Evolutionary conservation across 495 filamentous ascomycete species (phyloP), one percentile per base, ranked within the genome.

Genomic region (Chaetomium tenue): DNA sequence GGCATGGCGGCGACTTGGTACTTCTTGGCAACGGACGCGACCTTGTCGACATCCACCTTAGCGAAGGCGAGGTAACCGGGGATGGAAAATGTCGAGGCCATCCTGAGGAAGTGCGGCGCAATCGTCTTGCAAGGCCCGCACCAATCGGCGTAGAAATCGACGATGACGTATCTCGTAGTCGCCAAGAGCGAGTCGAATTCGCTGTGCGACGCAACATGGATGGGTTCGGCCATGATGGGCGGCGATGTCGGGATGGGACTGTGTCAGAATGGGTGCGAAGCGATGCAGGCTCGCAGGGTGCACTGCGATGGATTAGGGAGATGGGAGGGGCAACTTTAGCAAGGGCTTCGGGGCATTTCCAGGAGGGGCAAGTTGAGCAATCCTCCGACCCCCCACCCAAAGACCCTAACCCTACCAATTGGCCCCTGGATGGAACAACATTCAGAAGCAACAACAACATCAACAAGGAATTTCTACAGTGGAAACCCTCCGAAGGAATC

Each of bases 51-150:
- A 75, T 88, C 75, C 68, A 86, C 78, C 72, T 88, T 87, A 48
- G 78, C 81, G 69, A 88, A 88, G 57, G 78, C 81, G 33, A 87
- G 76, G 60, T 75, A 76, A 18, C 76, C 73, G 3, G 81, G 77
- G 42, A 75, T 75, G n/a, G 75, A 72, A 69, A 82, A 79, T 25
- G 75, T 71, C 53, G 69, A 59, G 2, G 86, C 85, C 22, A 88
- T 80, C 58, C 77, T 66, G 46, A 75, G 74, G 78, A 83, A 88
- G 67, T 78, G 74, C 50, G 87, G 88, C 25, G 83, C 80, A 74
- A 90, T 88, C 59, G 76, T 76, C 70, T 86, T 87, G 83, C 87
- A 89, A 16, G 87, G 87, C 11, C 80, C 81, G 72, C 88, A 90
- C 87, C 87, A 89, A 70, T 85, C 83, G 33, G 86, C 86, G 73